phyloP scores from a whole-genome alignment of 2,329 filamentous ascomycete genomes.

The Colletotrichum cordylinicola region DNA sequence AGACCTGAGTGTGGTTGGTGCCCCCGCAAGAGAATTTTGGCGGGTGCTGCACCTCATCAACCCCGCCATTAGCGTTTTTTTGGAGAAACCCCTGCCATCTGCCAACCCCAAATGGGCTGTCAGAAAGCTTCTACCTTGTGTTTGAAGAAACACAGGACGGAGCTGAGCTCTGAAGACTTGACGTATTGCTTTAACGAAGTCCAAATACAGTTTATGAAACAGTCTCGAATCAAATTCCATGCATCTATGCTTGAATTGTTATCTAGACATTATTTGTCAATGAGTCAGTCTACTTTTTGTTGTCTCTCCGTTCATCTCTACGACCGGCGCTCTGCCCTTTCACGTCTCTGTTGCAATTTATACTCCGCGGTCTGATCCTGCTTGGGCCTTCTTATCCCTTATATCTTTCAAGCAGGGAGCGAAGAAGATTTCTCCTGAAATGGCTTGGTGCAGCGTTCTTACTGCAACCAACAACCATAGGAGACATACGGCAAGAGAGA shows the following conservation, averaged over 20 bases:
- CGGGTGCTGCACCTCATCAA: constrained; percentile 11
- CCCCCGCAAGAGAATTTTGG: constrained; percentile 19
- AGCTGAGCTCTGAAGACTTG: not conserved
- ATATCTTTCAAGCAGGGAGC: constrained; percentile 48
- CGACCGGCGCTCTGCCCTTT: not conserved
- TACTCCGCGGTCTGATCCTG: constrained; percentile 30
- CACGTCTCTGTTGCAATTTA: constrained; percentile 6
- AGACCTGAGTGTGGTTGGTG: not conserved
- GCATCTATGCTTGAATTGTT: not conserved
- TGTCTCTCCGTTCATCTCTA: not conserved
- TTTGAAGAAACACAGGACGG: not conserved
- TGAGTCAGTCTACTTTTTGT: not conserved
- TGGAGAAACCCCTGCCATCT: not conserved
- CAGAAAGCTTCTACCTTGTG: not conserved
- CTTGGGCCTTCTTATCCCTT: constrained; percentile 34
- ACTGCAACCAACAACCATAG: constrained; percentile 48
- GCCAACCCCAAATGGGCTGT: not conserved
- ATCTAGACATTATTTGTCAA: not conserved
- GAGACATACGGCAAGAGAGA: constrained; percentile 44
- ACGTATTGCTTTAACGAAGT: not conserved
- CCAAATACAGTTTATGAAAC: not conserved
- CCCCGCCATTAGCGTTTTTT: constrained; percentile 19
- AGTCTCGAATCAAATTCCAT: not conserved
- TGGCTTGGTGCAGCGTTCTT: constrained; percentile 41
- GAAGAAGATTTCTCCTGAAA: constrained; percentile 48